Conservation (phyloP, 352 stramenopile genomes). For the Pythium sukuiense region DNA sequence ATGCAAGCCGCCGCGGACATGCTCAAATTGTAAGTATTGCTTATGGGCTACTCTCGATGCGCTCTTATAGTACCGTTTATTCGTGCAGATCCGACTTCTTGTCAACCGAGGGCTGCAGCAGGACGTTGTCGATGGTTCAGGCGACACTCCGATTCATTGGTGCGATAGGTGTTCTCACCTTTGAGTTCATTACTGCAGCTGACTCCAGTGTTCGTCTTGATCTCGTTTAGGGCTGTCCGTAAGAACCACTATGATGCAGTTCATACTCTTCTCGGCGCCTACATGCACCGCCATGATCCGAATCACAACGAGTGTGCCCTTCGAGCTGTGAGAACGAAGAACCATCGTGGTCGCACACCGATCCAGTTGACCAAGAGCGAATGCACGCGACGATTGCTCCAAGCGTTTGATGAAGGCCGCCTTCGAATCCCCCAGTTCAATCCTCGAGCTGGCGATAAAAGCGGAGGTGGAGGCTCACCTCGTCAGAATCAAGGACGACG, state of each 20-base stretch:
- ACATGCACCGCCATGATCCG: conserved; percentile 35
- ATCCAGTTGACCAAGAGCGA: conserved; percentile 43
- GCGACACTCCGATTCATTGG: conserved; percentile 73
- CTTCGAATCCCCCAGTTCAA: conserved; percentile 23
- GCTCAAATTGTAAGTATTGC: conserved; percentile 39
- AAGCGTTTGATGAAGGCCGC: conserved; percentile 52
- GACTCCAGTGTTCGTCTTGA: neutral
- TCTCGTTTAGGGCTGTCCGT: conserved; percentile 43
- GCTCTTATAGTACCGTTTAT: neutral
- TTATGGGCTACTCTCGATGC: neutral
- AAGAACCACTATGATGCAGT: conserved; percentile 64
- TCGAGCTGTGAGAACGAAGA: conserved; percentile 39
- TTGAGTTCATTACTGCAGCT: neutral
- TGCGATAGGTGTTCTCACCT: conserved; percentile 19
- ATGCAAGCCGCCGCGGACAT: conserved; percentile 57
- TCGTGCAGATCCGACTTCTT: conserved; percentile 45
- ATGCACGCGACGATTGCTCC: conserved; percentile 40
- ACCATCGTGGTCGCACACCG: conserved; percentile 48
- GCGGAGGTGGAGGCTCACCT: neutral
- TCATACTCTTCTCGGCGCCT: conserved; percentile 43
- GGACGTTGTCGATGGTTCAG: conserved; percentile 43
- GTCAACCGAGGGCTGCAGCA: conserved; percentile 43
- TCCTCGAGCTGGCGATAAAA: conserved; percentile 13
- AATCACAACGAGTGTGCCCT: conserved; percentile 32
- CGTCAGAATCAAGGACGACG: neutral